Evolutionary conservation across 805 yeast genomes (phyloP).

Genomic region (Sugiyamaella lignohabitans): DNA sequence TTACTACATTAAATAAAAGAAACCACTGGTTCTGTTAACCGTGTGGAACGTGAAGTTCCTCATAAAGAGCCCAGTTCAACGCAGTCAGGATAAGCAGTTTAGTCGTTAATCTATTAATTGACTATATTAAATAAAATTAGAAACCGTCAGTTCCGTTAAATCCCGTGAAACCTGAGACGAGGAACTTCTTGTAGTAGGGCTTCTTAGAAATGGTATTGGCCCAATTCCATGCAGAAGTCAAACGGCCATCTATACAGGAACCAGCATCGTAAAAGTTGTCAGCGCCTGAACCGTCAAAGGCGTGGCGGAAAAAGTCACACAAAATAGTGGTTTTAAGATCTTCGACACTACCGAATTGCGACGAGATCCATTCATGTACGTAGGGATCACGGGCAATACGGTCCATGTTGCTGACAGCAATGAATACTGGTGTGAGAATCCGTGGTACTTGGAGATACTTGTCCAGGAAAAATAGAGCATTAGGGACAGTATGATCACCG

Average conservation of each 20-base stretch:
- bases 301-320: constrained; percentile 50
- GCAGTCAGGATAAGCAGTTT: too few relatives aligned
- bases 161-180: constrained; percentile 65
- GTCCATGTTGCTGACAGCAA: constrained; percentile 50
- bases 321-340: constrained; percentile 43
- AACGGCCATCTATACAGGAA: constrained; percentile 74
- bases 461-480: constrained; percentile 71
- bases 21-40: too few relatives aligned
- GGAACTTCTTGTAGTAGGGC: constrained; percentile 54
- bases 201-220: constrained; percentile 65
- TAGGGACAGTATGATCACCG: constrained; percentile 81
- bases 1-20: too few relatives aligned
- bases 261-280: constrained; percentile 81
- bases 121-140: background rate
- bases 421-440: constrained; percentile 66
- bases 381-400: constrained; percentile 44
- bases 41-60: too few relatives aligned
- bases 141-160: constrained; percentile 58
- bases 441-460: constrained; percentile 76
- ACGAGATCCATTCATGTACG: constrained; percentile 45
- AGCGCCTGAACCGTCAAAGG: constrained; percentile 76
- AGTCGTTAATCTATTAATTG: too few relatives aligned
- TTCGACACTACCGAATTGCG: constrained; percentile 51
- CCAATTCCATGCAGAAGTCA: constrained; percentile 80
- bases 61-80: too few relatives aligned